Evolutionary conservation across 495 filamentous ascomycete genomes (phyloP).

Genomic region (Penicillium flavigenum): DNA sequence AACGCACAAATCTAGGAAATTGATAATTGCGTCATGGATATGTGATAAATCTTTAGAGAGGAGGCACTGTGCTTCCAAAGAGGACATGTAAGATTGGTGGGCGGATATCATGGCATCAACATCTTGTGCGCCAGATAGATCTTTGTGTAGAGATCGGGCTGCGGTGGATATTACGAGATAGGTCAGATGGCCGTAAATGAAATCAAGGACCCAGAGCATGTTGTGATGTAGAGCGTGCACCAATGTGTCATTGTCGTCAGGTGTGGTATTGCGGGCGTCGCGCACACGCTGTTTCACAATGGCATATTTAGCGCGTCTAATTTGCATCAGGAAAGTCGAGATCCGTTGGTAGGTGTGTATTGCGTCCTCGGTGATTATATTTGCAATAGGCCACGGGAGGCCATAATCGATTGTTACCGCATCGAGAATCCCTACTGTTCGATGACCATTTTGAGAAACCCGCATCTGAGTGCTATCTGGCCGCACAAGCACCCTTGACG

Average conservation of each 20-base stretch:
- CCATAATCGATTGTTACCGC: constrained; percentile 59
- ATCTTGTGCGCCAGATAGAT: constrained; percentile 62
- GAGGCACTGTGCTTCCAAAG: constrained; percentile 63
- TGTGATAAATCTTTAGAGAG: constrained; percentile 61
- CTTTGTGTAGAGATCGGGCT: constrained; percentile 48
- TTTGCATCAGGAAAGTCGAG: constrained; percentile 74
- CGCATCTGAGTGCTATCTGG: constrained; percentile 23
- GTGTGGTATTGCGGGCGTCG: constrained; percentile 15
- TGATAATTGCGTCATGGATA: constrained; percentile 64
- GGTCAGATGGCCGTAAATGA: constrained; percentile 71
- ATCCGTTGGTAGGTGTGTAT: constrained; percentile 65
- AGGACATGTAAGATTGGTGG: constrained; percentile 61
- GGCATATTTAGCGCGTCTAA: constrained; percentile 67
- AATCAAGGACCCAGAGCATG: constrained; percentile 77
- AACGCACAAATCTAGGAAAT: constrained; percentile 60
- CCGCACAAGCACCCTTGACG: constrained; percentile 58
- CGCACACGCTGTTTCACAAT: constrained; percentile 58
- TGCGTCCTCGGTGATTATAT: constrained; percentile 65
- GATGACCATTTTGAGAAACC: constrained; percentile 15
- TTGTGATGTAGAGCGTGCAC: constrained; percentile 68
- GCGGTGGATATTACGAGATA: constrained; percentile 65
- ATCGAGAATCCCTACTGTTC: constrained; percentile 53
- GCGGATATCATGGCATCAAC: constrained; percentile 77
- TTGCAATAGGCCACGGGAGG: constrained; percentile 83
- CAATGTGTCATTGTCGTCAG: constrained; percentile 35